A percentile compares a stretch with the other conserved stretches of the same genome.
Conservation (phyloP, 805 yeast species). For the Brettanomyces custersianus region DNA sequence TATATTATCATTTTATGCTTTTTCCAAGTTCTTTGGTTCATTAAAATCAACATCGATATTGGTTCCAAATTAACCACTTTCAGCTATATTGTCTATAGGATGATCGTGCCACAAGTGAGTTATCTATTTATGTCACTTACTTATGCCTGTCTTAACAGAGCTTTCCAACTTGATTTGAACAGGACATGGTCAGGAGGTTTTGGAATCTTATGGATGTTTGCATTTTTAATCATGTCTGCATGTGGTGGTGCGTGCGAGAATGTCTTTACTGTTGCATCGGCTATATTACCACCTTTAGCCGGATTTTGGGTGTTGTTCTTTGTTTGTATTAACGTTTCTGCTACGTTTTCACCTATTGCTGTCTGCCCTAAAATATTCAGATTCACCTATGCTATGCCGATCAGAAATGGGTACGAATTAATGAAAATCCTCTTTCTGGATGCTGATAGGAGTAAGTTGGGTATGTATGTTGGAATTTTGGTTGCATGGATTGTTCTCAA, state of each 20-base stretch:
- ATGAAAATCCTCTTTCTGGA: constrained; percentile 51
- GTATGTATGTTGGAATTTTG: constrained; percentile 17
- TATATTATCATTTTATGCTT: constrained; percentile 64
- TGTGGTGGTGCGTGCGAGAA: constrained; percentile 73
- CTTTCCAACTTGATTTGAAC: constrained; percentile 56
- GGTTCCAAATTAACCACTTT: constrained; percentile 32
- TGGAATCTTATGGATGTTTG: constrained; percentile 63
- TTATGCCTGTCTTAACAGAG: constrained; percentile 52
- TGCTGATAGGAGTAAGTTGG: constrained; percentile 39
- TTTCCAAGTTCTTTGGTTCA: constrained; percentile 58
- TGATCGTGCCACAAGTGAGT: constrained; percentile 38
- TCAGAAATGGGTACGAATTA: constrained; percentile 55
- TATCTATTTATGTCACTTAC: constrained; percentile 52
- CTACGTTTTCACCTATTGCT: constrained; percentile 60
- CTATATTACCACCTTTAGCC: constrained; percentile 49
- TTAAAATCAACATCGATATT: constrained; percentile 41
- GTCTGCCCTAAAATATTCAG: constrained; percentile 48
- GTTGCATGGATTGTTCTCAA: constrained; percentile 15
- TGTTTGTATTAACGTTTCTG: constrained; percentile 61
- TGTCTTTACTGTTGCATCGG: constrained; percentile 40
- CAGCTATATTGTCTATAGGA: constrained; percentile 45
- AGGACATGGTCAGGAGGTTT: constrained; percentile 56
- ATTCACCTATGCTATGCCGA: constrained; percentile 62
- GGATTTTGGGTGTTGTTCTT: constrained; percentile 69
- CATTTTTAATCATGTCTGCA: constrained; percentile 62